Conservation (phyloP, 2,329 filamentous ascomycete species). For the Fusarium buharicum region DNA sequence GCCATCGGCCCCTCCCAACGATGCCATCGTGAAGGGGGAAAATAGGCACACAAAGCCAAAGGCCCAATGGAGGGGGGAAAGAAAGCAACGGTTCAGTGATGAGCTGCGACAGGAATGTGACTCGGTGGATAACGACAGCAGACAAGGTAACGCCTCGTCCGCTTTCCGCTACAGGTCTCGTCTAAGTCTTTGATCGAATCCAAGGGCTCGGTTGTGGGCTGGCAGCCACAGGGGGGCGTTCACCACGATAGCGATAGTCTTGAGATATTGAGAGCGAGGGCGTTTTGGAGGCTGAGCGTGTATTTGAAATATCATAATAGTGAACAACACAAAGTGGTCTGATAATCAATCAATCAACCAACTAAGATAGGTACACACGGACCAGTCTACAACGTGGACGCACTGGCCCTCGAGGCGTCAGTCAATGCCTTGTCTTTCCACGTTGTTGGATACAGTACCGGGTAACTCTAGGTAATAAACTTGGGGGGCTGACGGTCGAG, state of each 20-base stretch:
- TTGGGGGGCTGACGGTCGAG: background rate
- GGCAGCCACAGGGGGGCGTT: conserved; percentile 16
- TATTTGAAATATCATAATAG: conserved; percentile 17
- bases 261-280: conserved; percentile 5
- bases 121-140: conserved; percentile 18
- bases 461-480: background rate
- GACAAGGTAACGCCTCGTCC: conserved; percentile 16
- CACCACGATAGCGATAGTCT: background rate
- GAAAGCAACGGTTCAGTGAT: conserved; percentile 20
- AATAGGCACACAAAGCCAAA: background rate
- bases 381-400: conserved; percentile 24
- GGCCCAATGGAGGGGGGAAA: background rate
- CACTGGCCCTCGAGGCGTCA: conserved; percentile 6
- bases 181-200: conserved; percentile 7
- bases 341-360: background rate
- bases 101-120: conserved; percentile 27
- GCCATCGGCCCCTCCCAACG: conserved; percentile 24
- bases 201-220: conserved; percentile 26
- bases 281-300: conserved; percentile 7
- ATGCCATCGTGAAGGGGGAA: conserved; percentile 15
- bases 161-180: conserved; percentile 19
- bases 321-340: conserved; percentile 3
- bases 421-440: background rate
- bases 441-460: background rate
- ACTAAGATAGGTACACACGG: conserved; percentile 1